Percentiles rank a stretch among this genome's conserved stretches.
Conservation (phyloP, 495 filamentous ascomycete genomes). For the Hapsidospora chrysogenum region DNA sequence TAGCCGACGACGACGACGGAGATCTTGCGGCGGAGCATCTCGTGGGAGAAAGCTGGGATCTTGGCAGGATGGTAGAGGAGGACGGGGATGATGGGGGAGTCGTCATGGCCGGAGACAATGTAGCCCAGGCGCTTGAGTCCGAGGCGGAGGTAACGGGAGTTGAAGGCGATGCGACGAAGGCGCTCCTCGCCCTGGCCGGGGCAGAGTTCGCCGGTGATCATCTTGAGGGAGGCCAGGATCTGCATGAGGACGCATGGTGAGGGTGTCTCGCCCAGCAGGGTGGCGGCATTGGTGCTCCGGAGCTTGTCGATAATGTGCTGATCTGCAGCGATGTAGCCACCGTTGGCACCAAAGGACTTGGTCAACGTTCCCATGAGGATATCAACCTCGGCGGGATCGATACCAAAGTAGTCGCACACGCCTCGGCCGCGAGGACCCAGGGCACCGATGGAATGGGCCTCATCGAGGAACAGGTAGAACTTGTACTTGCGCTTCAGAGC, state of each 20-base stretch:
- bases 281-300: conserved; percentile 67
- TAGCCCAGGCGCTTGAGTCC: conserved; percentile 93
- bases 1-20: conserved; percentile 98
- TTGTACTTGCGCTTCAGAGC: conserved; percentile 87
- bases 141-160: conserved; percentile 90
- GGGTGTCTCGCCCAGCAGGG: conserved; percentile 75
- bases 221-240: conserved; percentile 64
- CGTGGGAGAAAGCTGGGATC: conserved; percentile 93
- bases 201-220: conserved; percentile 74
- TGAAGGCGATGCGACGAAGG: conserved; percentile 91
- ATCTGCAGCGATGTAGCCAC: conserved; percentile 85
- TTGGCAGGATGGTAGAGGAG: conserved; percentile 93
- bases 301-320: conserved; percentile 88
- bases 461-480: conserved; percentile 87
- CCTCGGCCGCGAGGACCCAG: conserved; percentile 76
- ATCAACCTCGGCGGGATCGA: conserved; percentile 78
- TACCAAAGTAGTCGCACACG: conserved; percentile 91
- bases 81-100: conserved; percentile 90
- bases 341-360: conserved; percentile 96
- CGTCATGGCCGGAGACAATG: conserved; percentile 93
- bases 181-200: conserved; percentile 93
- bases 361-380: conserved; percentile 97
- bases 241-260: conserved; percentile 76
- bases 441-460: conserved; percentile 92
- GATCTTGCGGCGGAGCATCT: conserved; percentile 95